A percentile compares a stretch with the other conserved stretches of the same genome.
Conservation (phyloP, 805 yeast genomes). For the Danielozyma ontarioensis region DNA sequence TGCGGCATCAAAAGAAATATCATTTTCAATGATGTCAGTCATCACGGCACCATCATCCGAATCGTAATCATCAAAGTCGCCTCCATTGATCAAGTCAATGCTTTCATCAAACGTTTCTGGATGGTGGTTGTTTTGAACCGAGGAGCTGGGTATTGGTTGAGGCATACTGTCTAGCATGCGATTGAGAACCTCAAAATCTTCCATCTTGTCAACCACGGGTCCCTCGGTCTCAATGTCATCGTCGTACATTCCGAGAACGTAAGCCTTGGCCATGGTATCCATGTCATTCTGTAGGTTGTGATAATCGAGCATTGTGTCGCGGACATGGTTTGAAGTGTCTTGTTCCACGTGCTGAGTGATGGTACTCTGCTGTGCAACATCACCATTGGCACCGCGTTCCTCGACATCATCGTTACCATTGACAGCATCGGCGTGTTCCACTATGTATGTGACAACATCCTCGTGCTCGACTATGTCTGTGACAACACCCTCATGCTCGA, state of each 20-base stretch:
- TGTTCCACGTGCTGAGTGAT: too few relatives aligned
- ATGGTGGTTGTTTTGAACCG: slow-evolving; percentile 3
- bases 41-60: too few relatives aligned
- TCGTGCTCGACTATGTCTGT: slow-evolving; percentile 9
- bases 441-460: slow-evolving; percentile 3
- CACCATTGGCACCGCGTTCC: not conserved
- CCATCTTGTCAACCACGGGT: slow-evolving; percentile 46
- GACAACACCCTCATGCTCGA: slow-evolving; percentile 4
- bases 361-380: not conserved
- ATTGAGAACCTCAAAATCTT: slow-evolving; percentile 52
- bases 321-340: too few relatives aligned
- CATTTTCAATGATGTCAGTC: too few relatives aligned
- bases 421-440: slow-evolving; percentile 5
- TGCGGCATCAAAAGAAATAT: too few relatives aligned
- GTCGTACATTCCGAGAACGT: slow-evolving; percentile 54
- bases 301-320: slow-evolving; percentile 35
- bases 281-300: slow-evolving; percentile 37
- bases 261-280: slow-evolving; percentile 59
- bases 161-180: slow-evolving; percentile 37
- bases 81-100: slow-evolving; percentile 12
- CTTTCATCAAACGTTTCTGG: slow-evolving; percentile 12
- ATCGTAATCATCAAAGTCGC: slow-evolving; percentile 1
- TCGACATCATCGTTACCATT: too few relatives aligned
- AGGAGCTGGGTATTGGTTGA: not conserved
- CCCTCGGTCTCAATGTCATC: slow-evolving; percentile 56